A percentile compares a stretch with the other conserved stretches of the same genome.
These are phyloP conservation scores for Apiotrichum siamense DNA, from an alignment of 1,284 basidiomycete genomes.

Conservation along the genomic window DNA sequence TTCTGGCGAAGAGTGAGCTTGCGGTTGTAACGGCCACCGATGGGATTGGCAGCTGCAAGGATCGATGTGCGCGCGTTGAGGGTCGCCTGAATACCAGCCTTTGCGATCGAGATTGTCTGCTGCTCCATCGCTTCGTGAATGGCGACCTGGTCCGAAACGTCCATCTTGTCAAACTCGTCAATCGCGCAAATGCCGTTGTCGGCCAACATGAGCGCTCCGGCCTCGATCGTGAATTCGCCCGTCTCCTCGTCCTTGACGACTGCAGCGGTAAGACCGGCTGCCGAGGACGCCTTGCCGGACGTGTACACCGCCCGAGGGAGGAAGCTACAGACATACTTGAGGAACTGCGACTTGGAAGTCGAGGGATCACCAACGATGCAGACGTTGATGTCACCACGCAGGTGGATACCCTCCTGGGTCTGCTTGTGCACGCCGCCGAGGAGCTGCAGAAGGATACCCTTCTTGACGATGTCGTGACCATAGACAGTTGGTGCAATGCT, in stretches of 20 bases:
- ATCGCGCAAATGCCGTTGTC: slow-evolving; percentile 99
- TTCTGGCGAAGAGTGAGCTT: slow-evolving; percentile 92
- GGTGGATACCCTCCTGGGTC: slow-evolving; percentile 90
- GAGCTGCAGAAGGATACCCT: slow-evolving; percentile 91
- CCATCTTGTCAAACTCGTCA: slow-evolving; percentile 99
- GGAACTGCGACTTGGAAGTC: slow-evolving; percentile 95
- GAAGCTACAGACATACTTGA: slow-evolving; percentile 99
- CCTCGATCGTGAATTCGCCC: slow-evolving; percentile 98
- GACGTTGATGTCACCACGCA: slow-evolving; percentile 97
- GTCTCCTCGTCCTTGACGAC: slow-evolving; percentile 99
- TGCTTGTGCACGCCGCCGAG: slow-evolving; percentile 99
- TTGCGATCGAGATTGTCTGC: slow-evolving; percentile 98
- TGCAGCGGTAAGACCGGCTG: slow-evolving; percentile 96
- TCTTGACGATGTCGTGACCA: slow-evolving; percentile 97
- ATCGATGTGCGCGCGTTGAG: slow-evolving; percentile 97
- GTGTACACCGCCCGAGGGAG: slow-evolving; percentile 97
- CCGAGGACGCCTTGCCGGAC: slow-evolving; percentile 96
- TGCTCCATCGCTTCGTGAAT: slow-evolving; percentile 99
- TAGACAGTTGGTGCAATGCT: slow-evolving; percentile 98
- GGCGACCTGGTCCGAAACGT: slow-evolving; percentile 94
- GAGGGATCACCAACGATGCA: slow-evolving; percentile 97
- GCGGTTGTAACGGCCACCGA: slow-evolving; percentile 92
- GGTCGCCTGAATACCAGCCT: slow-evolving; percentile 98
- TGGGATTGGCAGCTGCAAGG: slow-evolving; percentile 94
- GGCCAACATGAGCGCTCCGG: slow-evolving; percentile 96